phyloP scores from a whole-genome alignment of 495 filamentous ascomycete species.

The Aspergillus homomorphus region DNA sequence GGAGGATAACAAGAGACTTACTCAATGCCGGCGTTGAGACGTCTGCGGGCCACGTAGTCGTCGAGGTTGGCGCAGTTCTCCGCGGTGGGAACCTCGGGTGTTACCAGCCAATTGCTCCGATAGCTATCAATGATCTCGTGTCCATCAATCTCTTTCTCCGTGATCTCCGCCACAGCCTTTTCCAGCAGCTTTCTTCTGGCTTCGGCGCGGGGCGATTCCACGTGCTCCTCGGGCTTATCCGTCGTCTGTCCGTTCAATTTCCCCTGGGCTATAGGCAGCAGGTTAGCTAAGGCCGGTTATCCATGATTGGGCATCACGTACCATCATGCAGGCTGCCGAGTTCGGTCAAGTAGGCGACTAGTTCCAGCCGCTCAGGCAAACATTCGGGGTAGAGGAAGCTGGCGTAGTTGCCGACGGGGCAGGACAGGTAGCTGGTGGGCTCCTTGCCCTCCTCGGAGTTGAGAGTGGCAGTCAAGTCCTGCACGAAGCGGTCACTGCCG shows the following conservation, averaged over 20 bases:
- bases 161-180: constrained; percentile 13
- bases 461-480: constrained; percentile 14
- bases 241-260: constrained; percentile 1
- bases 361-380: constrained; percentile 39
- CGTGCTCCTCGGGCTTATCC: constrained; percentile 7
- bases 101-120: constrained; percentile 16
- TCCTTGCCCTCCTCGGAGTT: not conserved
- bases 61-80: constrained; percentile 16
- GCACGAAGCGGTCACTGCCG: constrained; percentile 14
- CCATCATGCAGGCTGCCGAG: constrained; percentile 44
- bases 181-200: constrained; percentile 12
- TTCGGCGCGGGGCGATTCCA: constrained; percentile 11
- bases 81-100: constrained; percentile 9
- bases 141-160: constrained; percentile 15
- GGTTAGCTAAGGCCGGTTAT: not conserved
- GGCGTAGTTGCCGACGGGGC: constrained; percentile 15
- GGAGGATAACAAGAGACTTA: constrained; percentile 1
- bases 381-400: constrained; percentile 33
- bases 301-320: constrained; percentile 10
- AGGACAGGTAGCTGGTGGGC: constrained; percentile 13
- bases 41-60: constrained; percentile 13
- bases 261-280: not conserved
- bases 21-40: constrained; percentile 14
- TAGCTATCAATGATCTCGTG: constrained; percentile 18
- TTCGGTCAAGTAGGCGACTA: constrained; percentile 42